Evolutionary conservation across 306 rosid genomes (phyloP), one percentile per base, ranked within the genome.

Genomic region (Glycyrrhiza uralensis): DNA sequence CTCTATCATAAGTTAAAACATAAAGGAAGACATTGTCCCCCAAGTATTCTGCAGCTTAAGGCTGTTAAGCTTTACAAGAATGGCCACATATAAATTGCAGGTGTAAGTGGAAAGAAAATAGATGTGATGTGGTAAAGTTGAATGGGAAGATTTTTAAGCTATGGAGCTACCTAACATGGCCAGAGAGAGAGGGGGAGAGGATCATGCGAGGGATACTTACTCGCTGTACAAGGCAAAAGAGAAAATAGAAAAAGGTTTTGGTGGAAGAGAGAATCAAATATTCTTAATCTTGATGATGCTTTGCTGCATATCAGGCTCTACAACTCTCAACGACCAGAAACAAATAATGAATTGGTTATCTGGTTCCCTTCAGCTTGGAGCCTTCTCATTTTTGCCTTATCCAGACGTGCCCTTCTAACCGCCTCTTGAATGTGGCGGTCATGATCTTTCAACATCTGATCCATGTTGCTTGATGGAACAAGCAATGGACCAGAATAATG

Each of bases 381-480:
- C 76, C 85, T 91, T 74, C 96, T 76, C 77, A 80, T 77, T 81
- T 86, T 91, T 8, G 99, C 99, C 85, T 91, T 94, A 90, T 89
- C 97, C 1, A 91, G 72, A 3, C 97, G 95, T 1, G 97, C 88
- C 77, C 96, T 86, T 87, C 97, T 79, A 65, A 82, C 96, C 2
- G 91, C 97, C 83, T 95, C 99, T 72, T 95, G 99, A 76, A 95
- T 92, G 18, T 95, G 99, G 42, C 97, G 92, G 75, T 95, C 97
- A 0, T 95, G 97, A 79, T 95, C 99, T 85, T 95, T 95, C 83
- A 95, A 79, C 97, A 91, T 83, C 87, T 95, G 99, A 49, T 94
- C 99, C 91, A 83, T 81, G 86, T 95, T 95, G 81, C 90, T 84
- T 9, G 97, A 91, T n/a, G 97, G 96, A 66, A 89, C 97, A 8